Conservation (phyloP, 2,329 filamentous ascomycete genomes). For the Penicillium decumbens region DNA sequence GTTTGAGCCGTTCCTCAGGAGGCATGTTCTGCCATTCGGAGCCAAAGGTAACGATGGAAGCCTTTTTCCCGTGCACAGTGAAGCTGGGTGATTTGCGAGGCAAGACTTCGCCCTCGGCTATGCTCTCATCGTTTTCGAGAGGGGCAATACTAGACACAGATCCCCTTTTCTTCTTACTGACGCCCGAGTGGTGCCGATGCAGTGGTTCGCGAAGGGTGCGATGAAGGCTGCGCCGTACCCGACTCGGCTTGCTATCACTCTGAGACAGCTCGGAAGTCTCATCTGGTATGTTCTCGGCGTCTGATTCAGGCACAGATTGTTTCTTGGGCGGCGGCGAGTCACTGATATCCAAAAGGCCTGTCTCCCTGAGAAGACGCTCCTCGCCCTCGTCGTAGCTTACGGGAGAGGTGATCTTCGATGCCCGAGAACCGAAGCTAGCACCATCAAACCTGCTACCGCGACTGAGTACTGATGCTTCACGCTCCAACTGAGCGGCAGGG, state of each 20-base stretch:
- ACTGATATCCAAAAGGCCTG: slow-evolving; percentile 57
- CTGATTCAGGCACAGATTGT: slow-evolving; percentile 40
- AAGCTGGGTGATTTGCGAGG: slow-evolving; percentile 80
- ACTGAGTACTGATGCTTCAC: slow-evolving; percentile 39
- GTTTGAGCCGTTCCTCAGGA: slow-evolving; percentile 65
- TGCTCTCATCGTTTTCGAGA: slow-evolving; percentile 47
- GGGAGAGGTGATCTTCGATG: slow-evolving; percentile 34
- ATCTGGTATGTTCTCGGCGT: slow-evolving; percentile 40
- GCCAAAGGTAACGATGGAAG: slow-evolving; percentile 93
- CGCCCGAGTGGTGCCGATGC: slow-evolving; percentile 59
- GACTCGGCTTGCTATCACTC: slow-evolving; percentile 54
- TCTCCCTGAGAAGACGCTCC: slow-evolving; percentile 62
- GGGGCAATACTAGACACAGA: slow-evolving; percentile 57
- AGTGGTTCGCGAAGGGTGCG: slow-evolving; percentile 79
- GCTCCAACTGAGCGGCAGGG: slow-evolving; percentile 27
- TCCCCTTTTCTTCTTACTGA: slow-evolving; percentile 68
- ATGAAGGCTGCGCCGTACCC: slow-evolving; percentile 79
- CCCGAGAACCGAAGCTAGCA: slow-evolving; percentile 32
- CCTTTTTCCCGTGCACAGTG: slow-evolving; percentile 96
- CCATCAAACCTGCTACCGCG: slow-evolving; percentile 36
- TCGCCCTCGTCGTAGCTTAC: slow-evolving; percentile 60
- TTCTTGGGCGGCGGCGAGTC: slow-evolving; percentile 42
- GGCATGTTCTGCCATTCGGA: slow-evolving; percentile 79
- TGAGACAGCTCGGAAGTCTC: slow-evolving; percentile 37
- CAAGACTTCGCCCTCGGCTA: slow-evolving; percentile 61